These are phyloP conservation scores for Discostella pseudostelligera DNA, from an alignment of 108 stramenopile species.

Conservation along the genomic window DNA sequence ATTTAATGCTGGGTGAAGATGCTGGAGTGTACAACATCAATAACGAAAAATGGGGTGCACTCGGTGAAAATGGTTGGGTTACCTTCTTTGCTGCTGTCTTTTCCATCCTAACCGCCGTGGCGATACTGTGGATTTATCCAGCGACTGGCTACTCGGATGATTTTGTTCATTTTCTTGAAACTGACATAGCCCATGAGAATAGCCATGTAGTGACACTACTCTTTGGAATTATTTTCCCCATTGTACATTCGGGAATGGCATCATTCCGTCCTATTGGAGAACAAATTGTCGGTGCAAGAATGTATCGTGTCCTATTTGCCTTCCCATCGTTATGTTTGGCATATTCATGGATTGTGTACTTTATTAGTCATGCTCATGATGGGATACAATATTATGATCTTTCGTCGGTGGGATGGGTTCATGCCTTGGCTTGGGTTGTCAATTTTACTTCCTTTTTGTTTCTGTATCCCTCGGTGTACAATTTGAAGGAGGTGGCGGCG, in stretches of 20 bases:
- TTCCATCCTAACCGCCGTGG: constrained; percentile 72
- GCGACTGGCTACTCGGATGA: constrained; percentile 73
- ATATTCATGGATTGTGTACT: constrained; percentile 91
- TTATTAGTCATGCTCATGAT: constrained; percentile 93
- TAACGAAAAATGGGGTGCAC: constrained; percentile 61
- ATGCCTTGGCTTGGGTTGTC: constrained; percentile 59
- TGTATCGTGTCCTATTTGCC: constrained; percentile 94
- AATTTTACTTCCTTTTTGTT: constrained; percentile 90
- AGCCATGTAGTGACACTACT: constrained; percentile 60
- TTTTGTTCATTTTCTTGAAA: constrained; percentile 65
- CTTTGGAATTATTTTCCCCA: constrained; percentile 81
- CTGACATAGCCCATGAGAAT: constrained; percentile 60
- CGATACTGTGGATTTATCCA: constrained; percentile 72
- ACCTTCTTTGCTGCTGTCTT: constrained; percentile 73
- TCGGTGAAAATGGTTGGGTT: constrained; percentile 70
- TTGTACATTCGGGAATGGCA: constrained; percentile 94
- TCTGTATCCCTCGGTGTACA: constrained; percentile 94
- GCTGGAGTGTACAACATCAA: constrained; percentile 56
- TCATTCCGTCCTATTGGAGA: constrained; percentile 88
- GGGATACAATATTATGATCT: constrained; percentile 88
- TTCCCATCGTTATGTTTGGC: constrained; percentile 85
- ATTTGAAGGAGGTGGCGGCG: constrained; percentile 92
- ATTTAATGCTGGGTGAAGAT: constrained; percentile 74
- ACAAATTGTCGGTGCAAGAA: constrained; percentile 85
- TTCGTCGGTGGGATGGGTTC: constrained; percentile 50